Base-by-base conservation (phyloP, 2,329 filamentous ascomycete genomes). In the Diaporthe citri region DNA sequence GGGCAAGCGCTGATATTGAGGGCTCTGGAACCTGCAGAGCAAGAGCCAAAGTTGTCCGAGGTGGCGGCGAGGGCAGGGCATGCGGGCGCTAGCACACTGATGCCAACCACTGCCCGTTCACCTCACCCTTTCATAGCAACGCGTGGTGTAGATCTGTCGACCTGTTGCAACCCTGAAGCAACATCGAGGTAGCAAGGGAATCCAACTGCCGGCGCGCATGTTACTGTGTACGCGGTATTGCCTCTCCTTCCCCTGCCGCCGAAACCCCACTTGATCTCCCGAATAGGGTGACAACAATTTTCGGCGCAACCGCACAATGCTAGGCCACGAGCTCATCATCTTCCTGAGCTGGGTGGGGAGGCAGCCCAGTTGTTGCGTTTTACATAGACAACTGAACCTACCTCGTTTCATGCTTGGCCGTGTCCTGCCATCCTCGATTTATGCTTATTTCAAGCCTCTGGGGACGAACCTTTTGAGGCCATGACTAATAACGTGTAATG, bases 331-430 rank as follows among this genome's bases (percentile, higher is more conserved):
- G 10, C 39, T 31, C 15, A 31, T 22, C 6, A 13, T 31, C 59
- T 28, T 15, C 25, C 20, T 3, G 56, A 10, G n/a, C 15, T 28
- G 39, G 36, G n/a, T 62, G 22, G 20, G 39, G 34, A 43, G 25
- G 39, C 39, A 31, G 36, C 25, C 59, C 39, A 64, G 17, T 22
- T 28, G 59, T 28, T 64, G 39, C 7, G 41, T 20, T 22, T n/a
- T 43, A 43, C 22, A 43, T 43, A 64, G 25, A 17, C 36, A 28
- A 60, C 36, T n/a, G 12, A 28, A n/a, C 15, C n/a, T 64, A 5
- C 59, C 39, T 64, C 10, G 25, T 64, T 64, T 64, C 39, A 64
- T 46, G 59, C 39, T 43, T 13, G 59, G 31, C 36, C 41, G 59
- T 64, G 59, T 31, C 25, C 39, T 64, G 7, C 59, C n/a, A 46